Evolutionary conservation across 73 alveolate genomes (phyloP), one percentile per base, ranked within the genome.

Genomic region (Uronychia binucleata): DNA sequence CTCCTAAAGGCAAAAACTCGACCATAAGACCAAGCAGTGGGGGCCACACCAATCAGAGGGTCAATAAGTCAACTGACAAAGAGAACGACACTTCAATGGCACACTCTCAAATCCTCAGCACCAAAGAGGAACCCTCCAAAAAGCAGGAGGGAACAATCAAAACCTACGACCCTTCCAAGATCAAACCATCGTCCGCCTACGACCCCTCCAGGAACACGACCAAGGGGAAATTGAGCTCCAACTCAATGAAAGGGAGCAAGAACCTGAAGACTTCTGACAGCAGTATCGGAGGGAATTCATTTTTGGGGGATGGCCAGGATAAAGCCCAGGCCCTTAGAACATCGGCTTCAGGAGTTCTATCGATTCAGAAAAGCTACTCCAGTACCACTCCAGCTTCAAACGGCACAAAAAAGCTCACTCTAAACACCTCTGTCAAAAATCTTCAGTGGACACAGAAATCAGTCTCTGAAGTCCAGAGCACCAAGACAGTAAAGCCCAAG

Each of bases 11-110:
- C 19, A 46, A 46, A 46, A 46, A 46, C 19, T 11, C 67, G 5
- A 19, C 67, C 67, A 46, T 46, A 46, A 46, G 67, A 46, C 67
- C 67, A 46, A 46, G 67, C 67, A 46, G 67, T 46, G 67, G 67
- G 5, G 67, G 67, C n/a, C 67, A 46, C 67, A 46, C 67, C n/a
- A 46, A 46, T 19, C 67, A 46, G 67, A 5, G 67, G 67, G 19
- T 11, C 19, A 19, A 5, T 46, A 46, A 46, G 67, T 11, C 5
- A 5, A 11, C 19, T 5, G n/a, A 46, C 5, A 46, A 19, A 46
- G 67, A 46, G 19, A 19, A 46, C 5, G 67, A 46, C 67, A 46
- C 67, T 46, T n/a, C n/a, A n/a, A n/a, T 11, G 67, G 5, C n/a
- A 46, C 5, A 46, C n/a, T 46, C 67, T 46, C n/a, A 46, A n/a